Base-by-base conservation (phyloP, 140 eudicot genomes). In the Anethum foeniculum region DNA sequence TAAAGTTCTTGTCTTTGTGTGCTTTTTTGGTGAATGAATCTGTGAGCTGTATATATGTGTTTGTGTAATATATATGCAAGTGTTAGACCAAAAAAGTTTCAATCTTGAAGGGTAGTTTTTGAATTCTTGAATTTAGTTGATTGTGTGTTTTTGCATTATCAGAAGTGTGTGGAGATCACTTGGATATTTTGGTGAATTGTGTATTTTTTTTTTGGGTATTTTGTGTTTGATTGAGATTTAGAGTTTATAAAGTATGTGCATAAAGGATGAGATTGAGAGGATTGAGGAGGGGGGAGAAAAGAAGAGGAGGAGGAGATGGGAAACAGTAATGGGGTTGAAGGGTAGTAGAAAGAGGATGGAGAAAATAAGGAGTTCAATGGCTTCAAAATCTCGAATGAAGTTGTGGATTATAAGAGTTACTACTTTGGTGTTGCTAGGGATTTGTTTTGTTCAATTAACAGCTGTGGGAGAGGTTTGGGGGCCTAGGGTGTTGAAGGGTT, bases 391-490 rank as follows among this genome's bases (percentile, higher is more conserved):
- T 41, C 48, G 76, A 65, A 64, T 43, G 62, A 64, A 64, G 76
- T 39, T 79, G 62, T 79, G 82, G 80, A 85, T 69, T 54, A 80
- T 87, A 80, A 85, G 90, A 81, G 88, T 81, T 2, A 87, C 85
- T 10, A 91, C 91, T 11, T 87, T 91, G 18, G 81, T 94, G 75
- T 80, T 94, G 85, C 14, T 94, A 43, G 92, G 97, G 97, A 94
- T 93, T 79, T 94, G 96, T 72, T 62, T 91, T 46, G 87, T 91
- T 84, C 97, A 91, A 79, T 85, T 94, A 79, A 88, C 89, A 14
- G 90, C 97, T 16, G 48, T 87, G 79, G 97, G 97, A 2, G 97
- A 89, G 56, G 77, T 86, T 77, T 91, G 91, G 95, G 98, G 98
- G 9, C 98, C 94, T 75, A 88, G 93, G 83, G 86, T 90, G 80